Evolutionary conservation across 441 rosid genomes (phyloP).

Genomic region (Gossypium trilobum): DNA sequence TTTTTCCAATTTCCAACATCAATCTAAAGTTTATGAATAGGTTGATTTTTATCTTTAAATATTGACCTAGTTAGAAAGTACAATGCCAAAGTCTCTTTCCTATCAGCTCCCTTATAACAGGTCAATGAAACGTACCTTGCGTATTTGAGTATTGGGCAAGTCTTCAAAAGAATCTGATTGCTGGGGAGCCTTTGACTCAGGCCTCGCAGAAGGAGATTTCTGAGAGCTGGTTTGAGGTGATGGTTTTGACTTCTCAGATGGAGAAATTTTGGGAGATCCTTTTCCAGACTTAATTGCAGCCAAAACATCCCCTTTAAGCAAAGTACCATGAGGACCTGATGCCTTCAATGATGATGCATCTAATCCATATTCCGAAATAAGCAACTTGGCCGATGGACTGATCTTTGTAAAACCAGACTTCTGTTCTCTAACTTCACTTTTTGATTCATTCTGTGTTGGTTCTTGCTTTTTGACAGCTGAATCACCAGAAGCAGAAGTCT

Average conservation of each 20-base stretch:
- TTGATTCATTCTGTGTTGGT: conserved; percentile 33
- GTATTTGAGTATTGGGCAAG: conserved; percentile 88
- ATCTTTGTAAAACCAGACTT: conserved; percentile 54
- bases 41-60: neutral
- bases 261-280: conserved; percentile 36
- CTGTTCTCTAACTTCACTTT: conserved; percentile 30
- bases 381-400: conserved; percentile 82
- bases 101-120: neutral
- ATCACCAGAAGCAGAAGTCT: conserved; percentile 39
- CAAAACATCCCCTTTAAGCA: conserved; percentile 79
- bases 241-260: conserved; percentile 37
- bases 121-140: conserved; percentile 53
- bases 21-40: neutral
- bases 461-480: conserved; percentile 37
- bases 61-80: neutral
- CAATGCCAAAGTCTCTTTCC: neutral
- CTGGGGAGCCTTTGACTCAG: conserved; percentile 39
- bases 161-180: conserved; percentile 63
- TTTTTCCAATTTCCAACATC: neutral
- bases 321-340: conserved; percentile 73
- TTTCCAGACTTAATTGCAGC: conserved; percentile 72
- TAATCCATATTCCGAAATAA: conserved; percentile 68
- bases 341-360: conserved; percentile 68
- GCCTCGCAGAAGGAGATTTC: conserved; percentile 27
- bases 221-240: conserved; percentile 30